Evolutionary conservation across 192 early-diverging fungal genomes (phyloP).

Genomic region (Coemansia erecta): DNA sequence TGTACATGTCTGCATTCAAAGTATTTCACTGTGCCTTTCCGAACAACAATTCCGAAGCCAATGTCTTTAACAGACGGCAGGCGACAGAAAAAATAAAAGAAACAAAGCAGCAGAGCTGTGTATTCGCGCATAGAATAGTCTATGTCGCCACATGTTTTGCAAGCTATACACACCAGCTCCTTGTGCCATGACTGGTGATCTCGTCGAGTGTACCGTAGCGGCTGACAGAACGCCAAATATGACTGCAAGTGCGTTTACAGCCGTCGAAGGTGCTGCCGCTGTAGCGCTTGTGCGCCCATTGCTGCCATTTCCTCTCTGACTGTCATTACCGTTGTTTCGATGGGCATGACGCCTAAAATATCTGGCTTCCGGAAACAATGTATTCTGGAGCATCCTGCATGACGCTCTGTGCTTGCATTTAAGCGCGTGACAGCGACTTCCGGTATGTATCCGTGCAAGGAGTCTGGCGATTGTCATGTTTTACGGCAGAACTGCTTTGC

Average conservation of each 20-base stretch:
- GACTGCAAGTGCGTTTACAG: not conserved
- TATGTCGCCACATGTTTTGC: too few relatives aligned
- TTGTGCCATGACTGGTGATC: constrained; percentile 22
- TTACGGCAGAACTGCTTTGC: constrained; percentile 1
- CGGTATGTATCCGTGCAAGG: constrained; percentile 23
- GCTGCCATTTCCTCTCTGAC: constrained; percentile 8
- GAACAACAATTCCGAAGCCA: too few relatives aligned
- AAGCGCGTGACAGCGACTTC: constrained; percentile 32
- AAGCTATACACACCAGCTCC: constrained; percentile 15
- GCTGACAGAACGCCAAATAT: constrained; percentile 2
- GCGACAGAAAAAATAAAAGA: not conserved
- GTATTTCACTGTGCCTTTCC: too few relatives aligned
- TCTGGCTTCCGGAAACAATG: constrained; percentile 3
- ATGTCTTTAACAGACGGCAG: too few relatives aligned
- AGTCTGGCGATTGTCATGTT: constrained; percentile 28
- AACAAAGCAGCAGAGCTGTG: too few relatives aligned
- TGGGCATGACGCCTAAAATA: not conserved
- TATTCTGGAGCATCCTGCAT: not conserved
- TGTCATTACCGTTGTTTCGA: constrained; percentile 2
- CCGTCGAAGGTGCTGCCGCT: not conserved
- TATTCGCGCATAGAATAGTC: too few relatives aligned
- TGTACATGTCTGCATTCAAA: too few relatives aligned
- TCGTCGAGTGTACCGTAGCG: constrained; percentile 11
- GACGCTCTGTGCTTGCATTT: constrained; percentile 7
- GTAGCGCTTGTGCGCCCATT: not conserved